Conservation (phyloP, 108 stramenopile genomes). For the Cyclotella atomus region DNA sequence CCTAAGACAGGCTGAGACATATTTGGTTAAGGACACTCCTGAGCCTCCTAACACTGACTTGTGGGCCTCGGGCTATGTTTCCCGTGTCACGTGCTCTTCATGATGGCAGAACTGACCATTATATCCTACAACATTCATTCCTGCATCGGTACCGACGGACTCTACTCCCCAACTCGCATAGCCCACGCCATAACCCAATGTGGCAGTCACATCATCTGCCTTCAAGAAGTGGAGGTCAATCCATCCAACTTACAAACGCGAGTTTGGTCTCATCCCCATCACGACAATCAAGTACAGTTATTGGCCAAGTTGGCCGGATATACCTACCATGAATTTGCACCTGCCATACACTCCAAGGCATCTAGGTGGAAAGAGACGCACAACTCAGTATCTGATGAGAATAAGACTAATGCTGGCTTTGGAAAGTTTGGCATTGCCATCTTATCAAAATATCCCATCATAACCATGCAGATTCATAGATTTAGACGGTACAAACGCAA, state of each 20-base stretch:
- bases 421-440: slow-evolving; percentile 22
- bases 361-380: slow-evolving; percentile 19
- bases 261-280: slow-evolving; percentile 9
- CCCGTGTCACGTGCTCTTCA: too few relatives aligned
- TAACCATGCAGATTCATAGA: background rate
- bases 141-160: slow-evolving; percentile 15
- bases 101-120: background rate
- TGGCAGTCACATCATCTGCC: slow-evolving; percentile 57
- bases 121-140: slow-evolving; percentile 18
- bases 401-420: background rate
- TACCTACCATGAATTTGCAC: slow-evolving; percentile 12
- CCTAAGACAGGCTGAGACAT: too few relatives aligned
- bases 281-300: slow-evolving; percentile 2
- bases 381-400: background rate
- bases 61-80: too few relatives aligned
- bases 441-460: slow-evolving; percentile 21
- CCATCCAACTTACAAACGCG: background rate
- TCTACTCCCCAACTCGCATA: background rate
- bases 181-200: background rate
- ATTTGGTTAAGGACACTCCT: too few relatives aligned
- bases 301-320: background rate
- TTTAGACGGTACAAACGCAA: slow-evolving; percentile 15
- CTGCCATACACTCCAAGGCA: slow-evolving; percentile 11
- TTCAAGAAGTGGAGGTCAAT: slow-evolving; percentile 68
- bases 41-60: too few relatives aligned